These are phyloP conservation scores for Drosera spatulata DNA, from an alignment of 179 eudicot species.

Conservation along the genomic window DNA sequence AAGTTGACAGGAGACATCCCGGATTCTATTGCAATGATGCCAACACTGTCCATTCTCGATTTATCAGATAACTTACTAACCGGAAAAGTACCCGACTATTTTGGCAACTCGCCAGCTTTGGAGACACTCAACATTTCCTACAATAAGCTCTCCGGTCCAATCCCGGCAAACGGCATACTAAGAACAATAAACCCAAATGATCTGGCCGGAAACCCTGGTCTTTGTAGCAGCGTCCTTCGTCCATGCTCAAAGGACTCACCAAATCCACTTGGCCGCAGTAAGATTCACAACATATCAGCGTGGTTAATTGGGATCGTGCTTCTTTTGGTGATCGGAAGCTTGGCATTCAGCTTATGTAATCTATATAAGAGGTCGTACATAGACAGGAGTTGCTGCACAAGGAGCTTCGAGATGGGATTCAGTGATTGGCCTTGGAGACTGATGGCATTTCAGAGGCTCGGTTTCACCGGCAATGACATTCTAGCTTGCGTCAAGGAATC, in stretches of 20 bases:
- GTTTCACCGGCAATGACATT: slow-evolving; percentile 62
- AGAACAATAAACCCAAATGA: slow-evolving; percentile 57
- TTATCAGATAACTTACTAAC: slow-evolving; percentile 70
- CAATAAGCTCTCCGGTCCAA: slow-evolving; percentile 63
- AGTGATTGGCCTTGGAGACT: slow-evolving; percentile 92
- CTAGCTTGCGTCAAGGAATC: slow-evolving; percentile 67
- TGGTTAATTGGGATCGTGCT: slow-evolving; percentile 55
- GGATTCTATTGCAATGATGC: slow-evolving; percentile 54
- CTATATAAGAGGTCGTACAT: slow-evolving; percentile 52
- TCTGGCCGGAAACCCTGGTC: slow-evolving; percentile 56
- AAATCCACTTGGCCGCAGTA: slow-evolving; percentile 9
- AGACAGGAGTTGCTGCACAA: slow-evolving; percentile 34
- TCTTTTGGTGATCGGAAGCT: slow-evolving; percentile 29
- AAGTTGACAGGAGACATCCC: slow-evolving; percentile 60
- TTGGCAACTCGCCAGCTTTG: slow-evolving; percentile 79
- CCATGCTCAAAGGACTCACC: slow-evolving; percentile 44
- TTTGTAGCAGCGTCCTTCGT: slow-evolving; percentile 73
- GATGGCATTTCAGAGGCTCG: slow-evolving; percentile 85
- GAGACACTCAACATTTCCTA: slow-evolving; percentile 75
- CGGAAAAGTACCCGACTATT: slow-evolving; percentile 59
- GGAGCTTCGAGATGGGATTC: slow-evolving; percentile 30
- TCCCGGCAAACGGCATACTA: slow-evolving; percentile 77
- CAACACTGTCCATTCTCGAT: slow-evolving; percentile 64
- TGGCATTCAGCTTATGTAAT: slow-evolving; percentile 27
- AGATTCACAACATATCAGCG: slow-evolving; percentile 44